Evolutionary conservation across 441 rosid genomes (phyloP), one percentile per base, ranked within the genome.

Genomic region (Aleurites moluccanus): DNA sequence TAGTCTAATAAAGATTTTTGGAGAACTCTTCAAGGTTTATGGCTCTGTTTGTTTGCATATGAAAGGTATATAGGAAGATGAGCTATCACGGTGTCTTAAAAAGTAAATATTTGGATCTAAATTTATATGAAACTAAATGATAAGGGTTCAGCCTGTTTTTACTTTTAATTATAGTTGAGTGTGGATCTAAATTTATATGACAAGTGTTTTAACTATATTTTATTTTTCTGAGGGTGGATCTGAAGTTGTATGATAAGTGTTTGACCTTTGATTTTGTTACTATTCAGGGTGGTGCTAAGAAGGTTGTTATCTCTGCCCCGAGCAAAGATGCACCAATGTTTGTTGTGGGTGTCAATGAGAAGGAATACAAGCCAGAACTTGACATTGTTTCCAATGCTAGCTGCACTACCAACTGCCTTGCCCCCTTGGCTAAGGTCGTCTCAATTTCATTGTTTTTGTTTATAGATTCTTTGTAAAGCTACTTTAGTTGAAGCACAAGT

Each of bases 261-360:
- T 52, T 28, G 42, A 49, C 2, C 27, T 69, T 50, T 40, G 44
- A 28, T 28, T 49, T 62, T 13, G 6, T 44, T 63, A 15, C 63
- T 73, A 68, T 62, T 56, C 84, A 91, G 97, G 96, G 96, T 59
- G 94, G 97, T 70, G 97, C 96, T 49, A 92, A 89, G 93, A 89
- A 88, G 82, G 94, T 90, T 64, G 82, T 88, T 70, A 88, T 88
- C 72, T 88, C 90, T 23, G 91, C 91, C 67, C 91, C 93, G 1
- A 92, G 95, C 84, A 92, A 90, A 63, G 95, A 92, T 79, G 97
- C 96, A 9, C 96, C 97, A 69, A 92, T 92, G 96, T 91, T 92
- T 64, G 95, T 92, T 47, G 77, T 90, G 45, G 97, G 98, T 76
- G 97, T 91, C 74, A 92, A 88, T 53, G 90, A 92, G 84, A 83